phyloP scores from a whole-genome alignment of 2,329 filamentous ascomycete genomes.

The Colletotrichum sp. region DNA sequence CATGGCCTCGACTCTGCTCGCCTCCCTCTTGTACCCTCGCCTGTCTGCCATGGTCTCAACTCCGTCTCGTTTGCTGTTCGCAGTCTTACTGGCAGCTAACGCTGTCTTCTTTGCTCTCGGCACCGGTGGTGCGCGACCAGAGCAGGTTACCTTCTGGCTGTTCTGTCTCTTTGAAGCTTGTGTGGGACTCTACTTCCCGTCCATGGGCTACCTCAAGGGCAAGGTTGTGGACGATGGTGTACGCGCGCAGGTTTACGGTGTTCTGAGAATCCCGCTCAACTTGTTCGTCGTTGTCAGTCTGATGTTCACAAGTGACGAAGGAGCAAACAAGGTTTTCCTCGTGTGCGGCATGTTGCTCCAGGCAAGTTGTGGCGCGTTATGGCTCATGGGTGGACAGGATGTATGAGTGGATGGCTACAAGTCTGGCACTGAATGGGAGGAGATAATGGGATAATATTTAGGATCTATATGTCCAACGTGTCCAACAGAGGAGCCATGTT shows the following conservation, averaged over 20 bases:
- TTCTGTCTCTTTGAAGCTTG: constrained; percentile 62
- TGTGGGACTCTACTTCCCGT: constrained; percentile 61
- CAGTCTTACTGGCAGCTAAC: constrained; percentile 41
- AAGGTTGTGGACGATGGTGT: constrained; percentile 56
- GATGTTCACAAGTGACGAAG: constrained; percentile 35
- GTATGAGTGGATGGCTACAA: not conserved
- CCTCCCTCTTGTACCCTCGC: constrained; percentile 55
- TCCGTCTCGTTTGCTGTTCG: constrained; percentile 32
- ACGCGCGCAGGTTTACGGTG: constrained; percentile 57
- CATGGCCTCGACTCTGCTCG: constrained; percentile 64
- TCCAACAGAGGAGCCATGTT: not conserved
- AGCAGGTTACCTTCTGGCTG: constrained; percentile 52
- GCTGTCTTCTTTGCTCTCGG: constrained; percentile 40
- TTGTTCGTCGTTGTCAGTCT: constrained; percentile 58
- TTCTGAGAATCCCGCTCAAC: constrained; percentile 63
- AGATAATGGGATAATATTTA: not conserved
- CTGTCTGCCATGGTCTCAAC: constrained; percentile 13
- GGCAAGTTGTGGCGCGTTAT: constrained; percentile 29
- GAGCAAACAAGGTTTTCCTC: constrained; percentile 31
- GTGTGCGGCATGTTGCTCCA: constrained; percentile 35
- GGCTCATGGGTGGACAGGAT: constrained; percentile 22
- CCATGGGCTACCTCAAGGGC: constrained; percentile 57
- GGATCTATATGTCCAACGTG: not conserved
- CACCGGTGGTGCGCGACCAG: constrained; percentile 30
- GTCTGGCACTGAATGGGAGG: not conserved